Conservation (phyloP, 2,329 filamentous ascomycete species). For the Trichoderma semiorbis region DNA sequence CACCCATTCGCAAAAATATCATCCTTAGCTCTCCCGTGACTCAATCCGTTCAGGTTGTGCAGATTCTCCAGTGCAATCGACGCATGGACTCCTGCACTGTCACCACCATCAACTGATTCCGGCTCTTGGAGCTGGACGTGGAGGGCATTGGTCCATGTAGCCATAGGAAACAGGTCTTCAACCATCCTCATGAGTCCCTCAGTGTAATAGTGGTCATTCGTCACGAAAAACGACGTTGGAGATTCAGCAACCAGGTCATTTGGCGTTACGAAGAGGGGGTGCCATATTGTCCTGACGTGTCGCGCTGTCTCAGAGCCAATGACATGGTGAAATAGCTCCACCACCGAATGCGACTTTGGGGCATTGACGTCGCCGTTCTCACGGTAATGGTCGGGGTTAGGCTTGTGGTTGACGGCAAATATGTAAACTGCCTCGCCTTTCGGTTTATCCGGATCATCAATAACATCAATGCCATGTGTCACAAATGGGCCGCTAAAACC, state of each 20-base stretch:
- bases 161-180: conserved; percentile 42
- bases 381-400: conserved; percentile 41
- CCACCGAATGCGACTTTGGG: conserved; percentile 46
- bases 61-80: conserved; percentile 42
- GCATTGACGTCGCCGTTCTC: conserved; percentile 24
- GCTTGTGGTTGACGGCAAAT: conserved; percentile 57
- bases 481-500: conserved; percentile 50
- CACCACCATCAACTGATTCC: conserved; percentile 21
- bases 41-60: conserved; percentile 56
- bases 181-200: conserved; percentile 44
- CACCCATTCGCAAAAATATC: conserved; percentile 45
- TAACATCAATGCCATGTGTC: conserved; percentile 59
- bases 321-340: conserved; percentile 57
- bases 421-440: conserved; percentile 50
- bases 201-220: conserved; percentile 56
- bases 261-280: conserved; percentile 53
- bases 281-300: conserved; percentile 51
- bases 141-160: conserved; percentile 49
- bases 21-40: conserved; percentile 40
- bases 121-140: conserved; percentile 38
- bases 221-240: conserved; percentile 51
- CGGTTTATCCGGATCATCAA: conserved; percentile 42
- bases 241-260: conserved; percentile 54
- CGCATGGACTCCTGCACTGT: conserved; percentile 38
- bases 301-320: conserved; percentile 39